Percentiles rank a stretch among this genome's conserved stretches.
Evolutionary conservation across 148 eudicot genomes (phyloP).

Genomic region (Dianthus caryophyllus): DNA sequence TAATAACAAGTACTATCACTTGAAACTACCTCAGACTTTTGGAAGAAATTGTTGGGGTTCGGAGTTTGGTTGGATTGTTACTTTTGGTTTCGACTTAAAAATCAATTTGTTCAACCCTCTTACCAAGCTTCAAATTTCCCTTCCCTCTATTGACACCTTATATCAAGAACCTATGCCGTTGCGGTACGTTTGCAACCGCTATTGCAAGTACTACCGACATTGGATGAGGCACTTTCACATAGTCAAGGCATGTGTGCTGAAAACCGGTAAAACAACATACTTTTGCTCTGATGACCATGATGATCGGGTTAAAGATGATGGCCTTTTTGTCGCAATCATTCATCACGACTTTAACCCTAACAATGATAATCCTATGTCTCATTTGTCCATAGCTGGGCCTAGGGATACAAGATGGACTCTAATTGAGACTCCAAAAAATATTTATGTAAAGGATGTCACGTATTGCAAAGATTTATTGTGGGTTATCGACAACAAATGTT

Average conservation of each 20-base stretch:
- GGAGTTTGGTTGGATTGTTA: no score
- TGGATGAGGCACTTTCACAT: neutral
- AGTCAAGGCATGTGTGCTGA: neutral
- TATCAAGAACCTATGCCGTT: neutral
- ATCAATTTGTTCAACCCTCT: conserved; percentile 7
- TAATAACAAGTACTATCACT: no score
- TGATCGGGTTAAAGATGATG: neutral
- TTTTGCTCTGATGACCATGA: neutral
- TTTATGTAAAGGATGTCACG: no score
- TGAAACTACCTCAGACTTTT: no score
- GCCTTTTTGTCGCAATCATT: neutral
- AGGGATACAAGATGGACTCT: conserved; percentile 6
- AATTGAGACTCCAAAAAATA: no score
- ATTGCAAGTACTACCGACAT: neutral
- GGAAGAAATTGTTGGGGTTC: no score
- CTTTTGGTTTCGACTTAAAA: no score
- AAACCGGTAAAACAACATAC: neutral
- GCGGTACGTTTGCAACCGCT: neutral
- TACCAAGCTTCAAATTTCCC: conserved; percentile 2
- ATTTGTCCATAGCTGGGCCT: conserved; percentile 10
- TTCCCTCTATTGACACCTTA: neutral
- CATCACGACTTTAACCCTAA: neutral
- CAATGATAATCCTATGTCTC: neutral
- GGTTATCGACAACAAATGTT: no score
- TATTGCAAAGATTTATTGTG: no score